phyloP scores from a whole-genome alignment of 768 basidiomycete species.

The Leccinum subtestaceum region DNA sequence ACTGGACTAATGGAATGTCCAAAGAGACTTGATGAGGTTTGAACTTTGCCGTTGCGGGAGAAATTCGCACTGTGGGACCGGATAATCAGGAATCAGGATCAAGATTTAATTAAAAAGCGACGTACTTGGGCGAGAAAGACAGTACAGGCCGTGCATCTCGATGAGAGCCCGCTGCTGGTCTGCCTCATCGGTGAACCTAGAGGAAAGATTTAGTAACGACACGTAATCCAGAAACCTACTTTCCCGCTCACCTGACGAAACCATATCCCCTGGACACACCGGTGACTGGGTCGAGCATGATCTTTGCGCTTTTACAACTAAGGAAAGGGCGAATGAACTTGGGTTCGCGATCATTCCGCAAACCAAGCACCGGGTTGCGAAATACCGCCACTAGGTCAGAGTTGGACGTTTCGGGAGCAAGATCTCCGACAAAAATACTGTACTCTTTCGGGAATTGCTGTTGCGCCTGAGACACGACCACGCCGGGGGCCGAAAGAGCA shows the following conservation, averaged over 20 bases:
- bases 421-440: slow-evolving; percentile 92
- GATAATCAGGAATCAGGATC: slow-evolving; percentile 25
- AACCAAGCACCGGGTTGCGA: slow-evolving; percentile 82
- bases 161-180: slow-evolving; percentile 89
- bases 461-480: slow-evolving; percentile 31
- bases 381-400: slow-evolving; percentile 94
- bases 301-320: slow-evolving; percentile 94
- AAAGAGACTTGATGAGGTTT: slow-evolving; percentile 54
- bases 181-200: slow-evolving; percentile 82
- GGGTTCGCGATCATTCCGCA: slow-evolving; percentile 82
- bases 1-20: slow-evolving; percentile 48
- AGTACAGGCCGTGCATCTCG: slow-evolving; percentile 91
- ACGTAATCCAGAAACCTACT: slow-evolving; percentile 6
- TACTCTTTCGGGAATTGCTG: slow-evolving; percentile 81
- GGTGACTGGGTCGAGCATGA: slow-evolving; percentile 88
- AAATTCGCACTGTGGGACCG: slow-evolving; percentile 73
- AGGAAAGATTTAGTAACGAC: slow-evolving; percentile 6
- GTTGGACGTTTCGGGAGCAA: slow-evolving; percentile 90
- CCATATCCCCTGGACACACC: slow-evolving; percentile 90
- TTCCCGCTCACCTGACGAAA: slow-evolving; percentile 70
- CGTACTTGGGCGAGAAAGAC: slow-evolving; percentile 84
- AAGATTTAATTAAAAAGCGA: slow-evolving; percentile 14
- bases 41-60: slow-evolving; percentile 85
- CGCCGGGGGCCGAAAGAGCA: slow-evolving; percentile 28
- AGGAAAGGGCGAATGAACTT: slow-evolving; percentile 86